These are phyloP conservation scores for Globisporangium alternatum DNA, from an alignment of 352 stramenopile species.

Conservation along the genomic window DNA sequence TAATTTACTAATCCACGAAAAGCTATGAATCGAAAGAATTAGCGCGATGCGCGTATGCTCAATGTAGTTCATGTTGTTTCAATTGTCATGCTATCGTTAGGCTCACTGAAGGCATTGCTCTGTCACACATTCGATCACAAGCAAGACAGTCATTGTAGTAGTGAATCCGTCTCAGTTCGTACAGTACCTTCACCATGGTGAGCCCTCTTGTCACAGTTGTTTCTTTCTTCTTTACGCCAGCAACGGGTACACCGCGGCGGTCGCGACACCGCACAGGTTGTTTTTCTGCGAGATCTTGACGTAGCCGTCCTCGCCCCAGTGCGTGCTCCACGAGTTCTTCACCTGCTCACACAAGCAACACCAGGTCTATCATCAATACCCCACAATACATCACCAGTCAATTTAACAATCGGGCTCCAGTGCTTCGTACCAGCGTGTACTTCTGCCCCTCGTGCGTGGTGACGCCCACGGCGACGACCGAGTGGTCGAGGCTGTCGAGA, in stretches of 20 bases:
- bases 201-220: neutral
- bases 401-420: neutral
- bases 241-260: conserved; percentile 77
- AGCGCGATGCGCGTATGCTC: neutral
- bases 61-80: neutral
- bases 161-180: neutral
- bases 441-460: conserved; percentile 86
- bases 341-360: conserved; percentile 20
- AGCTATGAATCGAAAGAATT: neutral
- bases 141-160: neutral
- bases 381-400: neutral
- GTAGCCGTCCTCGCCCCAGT: conserved; percentile 93
- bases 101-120: neutral
- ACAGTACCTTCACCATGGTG: neutral
- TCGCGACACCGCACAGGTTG: conserved; percentile 96
- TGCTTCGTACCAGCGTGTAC: conserved; percentile 77
- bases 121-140: neutral
- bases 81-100: neutral
- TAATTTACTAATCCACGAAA: conserved; percentile 1
- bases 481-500: conserved; percentile 91
- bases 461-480: conserved; percentile 89
- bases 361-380: neutral
- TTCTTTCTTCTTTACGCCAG: conserved; percentile 32
- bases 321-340: conserved; percentile 94
- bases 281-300: conserved; percentile 90